Evolutionary conservation across 495 filamentous ascomycete genomes (phyloP).

Genomic region (Neurospora pannonica): DNA sequence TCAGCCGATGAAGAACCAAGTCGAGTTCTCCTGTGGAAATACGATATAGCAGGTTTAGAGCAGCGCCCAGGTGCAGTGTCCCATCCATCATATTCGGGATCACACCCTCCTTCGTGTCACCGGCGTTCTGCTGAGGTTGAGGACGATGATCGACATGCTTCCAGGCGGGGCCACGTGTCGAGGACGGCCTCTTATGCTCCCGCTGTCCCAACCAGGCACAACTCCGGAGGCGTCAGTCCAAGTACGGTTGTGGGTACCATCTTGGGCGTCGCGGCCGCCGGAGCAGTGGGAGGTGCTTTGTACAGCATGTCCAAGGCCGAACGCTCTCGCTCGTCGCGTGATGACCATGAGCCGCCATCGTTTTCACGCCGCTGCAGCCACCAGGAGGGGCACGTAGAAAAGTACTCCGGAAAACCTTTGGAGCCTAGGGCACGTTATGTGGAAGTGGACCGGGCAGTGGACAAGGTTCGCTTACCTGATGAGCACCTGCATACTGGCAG

Average conservation of each 20-base stretch:
- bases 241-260: constrained; percentile 47
- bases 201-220: constrained; percentile 22
- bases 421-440: constrained; percentile 25
- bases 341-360: constrained; percentile 26
- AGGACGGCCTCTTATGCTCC: constrained; percentile 18
- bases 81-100: not conserved
- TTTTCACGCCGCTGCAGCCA: constrained; percentile 29
- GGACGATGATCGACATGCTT: not conserved
- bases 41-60: constrained; percentile 28
- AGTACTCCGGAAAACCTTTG: constrained; percentile 1
- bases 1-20: constrained; percentile 33
- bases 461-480: constrained; percentile 20
- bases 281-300: constrained; percentile 62
- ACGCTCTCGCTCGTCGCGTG: constrained; percentile 30
- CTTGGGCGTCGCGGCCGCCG: constrained; percentile 62
- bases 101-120: not conserved
- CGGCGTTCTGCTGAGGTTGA: not conserved
- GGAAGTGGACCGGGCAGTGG: constrained; percentile 22
- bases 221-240: constrained; percentile 28
- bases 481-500: constrained; percentile 17
- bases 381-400: constrained; percentile 20
- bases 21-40: constrained; percentile 42
- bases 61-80: not conserved
- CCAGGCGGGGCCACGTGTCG: not conserved
- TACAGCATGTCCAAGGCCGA: constrained; percentile 61